phyloP scores from a whole-genome alignment of 1,284 basidiomycete genomes.

The Leccinum fallax region DNA sequence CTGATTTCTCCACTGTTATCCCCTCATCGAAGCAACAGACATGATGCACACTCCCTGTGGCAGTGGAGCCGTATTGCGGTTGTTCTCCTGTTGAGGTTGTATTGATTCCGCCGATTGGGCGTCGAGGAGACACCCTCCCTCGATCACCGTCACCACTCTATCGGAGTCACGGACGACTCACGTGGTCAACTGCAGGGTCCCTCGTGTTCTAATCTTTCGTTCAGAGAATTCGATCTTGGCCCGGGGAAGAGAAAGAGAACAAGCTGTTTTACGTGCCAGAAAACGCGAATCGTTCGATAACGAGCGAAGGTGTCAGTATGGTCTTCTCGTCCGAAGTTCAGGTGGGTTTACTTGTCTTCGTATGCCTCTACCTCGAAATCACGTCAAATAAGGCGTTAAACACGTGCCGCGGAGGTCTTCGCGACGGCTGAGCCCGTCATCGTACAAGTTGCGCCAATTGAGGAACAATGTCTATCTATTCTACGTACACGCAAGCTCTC shows the following conservation, averaged over 20 bases:
- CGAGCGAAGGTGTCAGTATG: slow-evolving; percentile 2
- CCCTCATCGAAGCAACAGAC: slow-evolving; percentile 5
- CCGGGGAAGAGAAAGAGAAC: not conserved
- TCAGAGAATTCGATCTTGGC: slow-evolving; percentile 12
- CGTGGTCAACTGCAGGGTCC: slow-evolving; percentile 29
- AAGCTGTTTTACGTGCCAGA: slow-evolving; percentile 24
- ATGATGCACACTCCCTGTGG: slow-evolving; percentile 5
- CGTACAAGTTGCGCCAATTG: slow-evolving; percentile 11
- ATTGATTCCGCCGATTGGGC: not conserved
- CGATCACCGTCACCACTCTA: slow-evolving; percentile 15
- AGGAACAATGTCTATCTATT: slow-evolving; percentile 19
- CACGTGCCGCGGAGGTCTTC: slow-evolving; percentile 25
- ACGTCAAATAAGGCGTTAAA: slow-evolving; percentile 12
- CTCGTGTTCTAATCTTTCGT: slow-evolving; percentile 25
- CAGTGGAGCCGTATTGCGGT: slow-evolving; percentile 4
- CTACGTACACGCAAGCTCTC: slow-evolving; percentile 9
- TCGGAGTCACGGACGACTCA: slow-evolving; percentile 27
- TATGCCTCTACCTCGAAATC: slow-evolving; percentile 15
- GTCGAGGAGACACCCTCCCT: not conserved
- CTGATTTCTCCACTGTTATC: slow-evolving; percentile 18
- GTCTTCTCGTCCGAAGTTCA: not conserved
- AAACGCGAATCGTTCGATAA: not conserved
- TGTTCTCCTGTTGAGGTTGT: slow-evolving; percentile 1
- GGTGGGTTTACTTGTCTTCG: not conserved
- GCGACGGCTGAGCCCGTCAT: slow-evolving; percentile 2